Percentiles rank a stretch among this genome's conserved stretches.
Evolutionary conservation across 169 alveolate genomes (phyloP).

Genomic region (Eimeria maxima): DNA sequence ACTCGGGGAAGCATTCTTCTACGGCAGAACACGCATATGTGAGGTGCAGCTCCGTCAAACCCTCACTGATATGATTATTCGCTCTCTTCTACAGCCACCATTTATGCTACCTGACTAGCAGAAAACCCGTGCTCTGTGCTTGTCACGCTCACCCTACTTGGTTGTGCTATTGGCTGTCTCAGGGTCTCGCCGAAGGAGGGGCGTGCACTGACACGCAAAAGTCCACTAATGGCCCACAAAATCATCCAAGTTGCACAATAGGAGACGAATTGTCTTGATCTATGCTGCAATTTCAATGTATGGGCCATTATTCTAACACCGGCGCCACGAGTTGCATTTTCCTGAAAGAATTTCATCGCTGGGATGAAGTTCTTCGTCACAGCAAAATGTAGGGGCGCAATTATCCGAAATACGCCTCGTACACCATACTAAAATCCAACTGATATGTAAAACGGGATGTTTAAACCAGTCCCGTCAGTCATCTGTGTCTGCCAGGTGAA

Average conservation of each 20-base stretch:
- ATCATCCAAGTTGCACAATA: too few species aligned
- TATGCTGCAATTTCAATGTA: not conserved
- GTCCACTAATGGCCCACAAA: too few species aligned
- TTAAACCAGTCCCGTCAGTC: not conserved
- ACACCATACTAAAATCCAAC: not conserved
- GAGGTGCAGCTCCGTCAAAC: conserved; percentile 27
- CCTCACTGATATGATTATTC: not conserved
- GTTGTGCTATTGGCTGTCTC: too few species aligned
- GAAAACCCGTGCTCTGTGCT: not conserved
- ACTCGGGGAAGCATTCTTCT: not conserved
- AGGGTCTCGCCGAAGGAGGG: not conserved
- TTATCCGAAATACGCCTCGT: not conserved
- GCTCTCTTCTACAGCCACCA: not conserved
- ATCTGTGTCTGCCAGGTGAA: not conserved
- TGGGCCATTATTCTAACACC: too few species aligned
- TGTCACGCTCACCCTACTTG: not conserved
- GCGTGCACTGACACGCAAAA: too few species aligned
- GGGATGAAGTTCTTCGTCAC: not conserved
- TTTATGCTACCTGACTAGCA: not conserved
- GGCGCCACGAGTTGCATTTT: too few species aligned
- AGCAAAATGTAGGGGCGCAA: too few species aligned
- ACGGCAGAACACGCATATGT: not conserved
- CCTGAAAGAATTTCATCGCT: too few species aligned
- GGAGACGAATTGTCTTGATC: not conserved
- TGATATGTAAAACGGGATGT: not conserved